Conservation (phyloP, 1,284 basidiomycete species). For the Cutaneotrichosporon dermatis region DNA sequence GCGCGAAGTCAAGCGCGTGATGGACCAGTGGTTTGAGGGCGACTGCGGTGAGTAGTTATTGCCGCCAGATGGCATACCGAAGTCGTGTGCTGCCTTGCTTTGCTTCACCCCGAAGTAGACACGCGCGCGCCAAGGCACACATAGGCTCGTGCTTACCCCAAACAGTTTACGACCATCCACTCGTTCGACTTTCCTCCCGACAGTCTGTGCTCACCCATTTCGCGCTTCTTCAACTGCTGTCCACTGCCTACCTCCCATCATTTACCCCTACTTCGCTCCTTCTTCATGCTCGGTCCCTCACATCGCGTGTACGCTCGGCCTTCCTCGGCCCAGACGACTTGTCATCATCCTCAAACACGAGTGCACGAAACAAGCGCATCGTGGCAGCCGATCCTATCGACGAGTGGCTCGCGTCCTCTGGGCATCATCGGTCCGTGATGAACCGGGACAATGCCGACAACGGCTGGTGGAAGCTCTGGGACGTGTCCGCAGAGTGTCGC, state of each 20-base stretch:
- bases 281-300: constrained; percentile 23
- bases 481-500: constrained; percentile 40
- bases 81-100: too few species aligned
- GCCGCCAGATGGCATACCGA: too few species aligned
- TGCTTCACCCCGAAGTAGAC: not conserved
- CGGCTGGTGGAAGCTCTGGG: constrained; percentile 45
- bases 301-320: constrained; percentile 14
- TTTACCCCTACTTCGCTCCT: constrained; percentile 26
- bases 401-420: constrained; percentile 22
- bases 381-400: constrained; percentile 13
- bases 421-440: constrained; percentile 3
- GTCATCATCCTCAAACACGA: not conserved
- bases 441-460: constrained; percentile 3
- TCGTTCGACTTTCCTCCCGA: constrained; percentile 31
- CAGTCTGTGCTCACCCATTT: constrained; percentile 35
- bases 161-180: constrained; percentile 41
- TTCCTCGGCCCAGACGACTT: constrained; percentile 17
- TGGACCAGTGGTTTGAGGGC: constrained; percentile 40
- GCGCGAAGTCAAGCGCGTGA: constrained; percentile 32
- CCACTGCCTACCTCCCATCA: constrained; percentile 30
- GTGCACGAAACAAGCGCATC: not conserved
- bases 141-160: constrained; percentile 9
- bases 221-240: constrained; percentile 33
- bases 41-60: constrained; percentile 38
- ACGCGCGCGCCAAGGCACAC: not conserved